Base-by-base conservation (phyloP, 2,329 filamentous ascomycete genomes). In the Dactylonectria estremocensis region DNA sequence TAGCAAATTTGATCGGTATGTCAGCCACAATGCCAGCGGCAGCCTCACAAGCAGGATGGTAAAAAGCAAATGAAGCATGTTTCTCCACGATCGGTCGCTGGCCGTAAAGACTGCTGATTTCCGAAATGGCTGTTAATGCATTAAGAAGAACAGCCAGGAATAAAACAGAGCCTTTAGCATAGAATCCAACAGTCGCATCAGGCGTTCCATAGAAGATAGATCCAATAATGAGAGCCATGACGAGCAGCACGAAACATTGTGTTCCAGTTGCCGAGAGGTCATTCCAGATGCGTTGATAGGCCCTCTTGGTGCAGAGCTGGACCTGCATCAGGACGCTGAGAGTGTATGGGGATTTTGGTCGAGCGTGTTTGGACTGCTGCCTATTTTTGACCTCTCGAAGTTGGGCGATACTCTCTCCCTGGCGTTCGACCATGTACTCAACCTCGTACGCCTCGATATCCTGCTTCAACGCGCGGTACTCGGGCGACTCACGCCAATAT, bases 181-280 rank as follows among this genome's bases (percentile, higher is more conserved):
- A 86, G 92, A 79, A 92, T 91, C 67, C 85, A 88, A 76, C 74
- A 1, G 89, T 90, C 48, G 83, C 81, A 2, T 79, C 64, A 11
- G 80, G 73, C 43, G 91, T 79, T 75, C 92, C 88, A 67, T 91
- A 90, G 80, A 93, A 93, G 8, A 93, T 80, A 48, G 88, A 90
- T 1, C 89, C 89, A 33, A 92, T 87, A 66, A 93, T 90, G 11
- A 93, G 82, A 2, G 70, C 68, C 33, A 61, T 37, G 33, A 64
- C 55, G 13, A 61, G 35, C 48, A 68, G 91, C 67, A 48, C 18
- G 14, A 46, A 7, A 8, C 8, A 8, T 10, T 8, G 16, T n/a
- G 43, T 18, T 3, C 18, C 20, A 90, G 90, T 58, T 1, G 84
- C 82, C 0, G 83, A 74, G 37, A 82, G 82, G 73, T 89, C 83